Evolutionary conservation across 371 early-diverging fungal species (phyloP).

Genomic region (Capniomyces stellatus): DNA sequence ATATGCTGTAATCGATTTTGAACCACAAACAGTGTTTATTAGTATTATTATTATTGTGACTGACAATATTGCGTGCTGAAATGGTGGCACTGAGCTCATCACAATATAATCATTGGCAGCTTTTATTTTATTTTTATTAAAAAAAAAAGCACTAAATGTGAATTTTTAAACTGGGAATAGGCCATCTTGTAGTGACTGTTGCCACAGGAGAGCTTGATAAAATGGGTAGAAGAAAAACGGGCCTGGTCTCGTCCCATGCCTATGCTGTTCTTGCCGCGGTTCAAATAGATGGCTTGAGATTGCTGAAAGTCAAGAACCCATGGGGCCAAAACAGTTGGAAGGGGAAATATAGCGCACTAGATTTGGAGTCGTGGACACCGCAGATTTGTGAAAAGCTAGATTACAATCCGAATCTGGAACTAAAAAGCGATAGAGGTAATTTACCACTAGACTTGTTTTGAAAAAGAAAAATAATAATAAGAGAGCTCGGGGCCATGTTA

Average conservation of each 20-base stretch:
- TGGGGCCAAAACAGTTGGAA: slow-evolving; percentile 80
- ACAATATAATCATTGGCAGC: too few relatives aligned
- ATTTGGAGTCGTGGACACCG: slow-evolving; percentile 57
- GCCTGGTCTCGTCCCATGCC: slow-evolving; percentile 72
- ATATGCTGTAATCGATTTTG: too few relatives aligned
- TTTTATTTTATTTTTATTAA: neutral
- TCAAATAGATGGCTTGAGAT: slow-evolving; percentile 8
- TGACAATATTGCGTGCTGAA: too few relatives aligned
- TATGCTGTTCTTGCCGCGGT: slow-evolving; percentile 60
- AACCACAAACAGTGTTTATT: too few relatives aligned
- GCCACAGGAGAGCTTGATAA: slow-evolving; percentile 37
- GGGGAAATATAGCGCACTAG: slow-evolving; percentile 59
- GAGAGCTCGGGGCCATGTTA: too few relatives aligned
- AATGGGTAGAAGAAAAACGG: slow-evolving; percentile 40
- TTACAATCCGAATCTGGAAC: slow-evolving; percentile 49
- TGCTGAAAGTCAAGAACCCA: slow-evolving; percentile 66
- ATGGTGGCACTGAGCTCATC: too few relatives aligned
- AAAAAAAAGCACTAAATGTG: neutral
- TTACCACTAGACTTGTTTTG: slow-evolving; percentile 4
- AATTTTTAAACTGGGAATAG: slow-evolving; percentile 7
- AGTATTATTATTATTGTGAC: too few relatives aligned
- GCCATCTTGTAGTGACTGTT: slow-evolving; percentile 12
- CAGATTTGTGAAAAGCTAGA: slow-evolving; percentile 36
- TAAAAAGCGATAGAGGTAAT: slow-evolving; percentile 42
- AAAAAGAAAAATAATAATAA: too few relatives aligned